Evolutionary conservation across 1,139 yeast genomes (phyloP).

Genomic region (Cylindricascospora bacillispora): DNA sequence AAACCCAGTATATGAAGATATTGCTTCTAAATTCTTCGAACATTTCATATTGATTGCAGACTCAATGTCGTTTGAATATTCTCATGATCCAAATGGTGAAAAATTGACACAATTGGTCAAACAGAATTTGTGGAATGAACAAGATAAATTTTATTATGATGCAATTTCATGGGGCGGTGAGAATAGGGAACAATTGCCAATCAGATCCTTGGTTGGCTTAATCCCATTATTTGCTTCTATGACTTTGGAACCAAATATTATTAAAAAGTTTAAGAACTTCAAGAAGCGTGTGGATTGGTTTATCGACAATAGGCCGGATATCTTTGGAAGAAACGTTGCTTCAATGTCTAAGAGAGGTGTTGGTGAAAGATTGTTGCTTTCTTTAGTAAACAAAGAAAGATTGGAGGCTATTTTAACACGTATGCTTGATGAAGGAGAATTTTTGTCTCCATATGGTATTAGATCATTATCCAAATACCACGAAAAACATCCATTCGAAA

Average conservation of each 20-base stretch:
- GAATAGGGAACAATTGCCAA: constrained; percentile 63
- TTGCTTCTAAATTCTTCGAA: constrained; percentile 91
- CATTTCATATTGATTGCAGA: constrained; percentile 88
- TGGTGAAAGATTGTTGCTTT: constrained; percentile 70
- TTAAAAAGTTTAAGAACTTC: constrained; percentile 72
- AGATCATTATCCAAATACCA: constrained; percentile 84
- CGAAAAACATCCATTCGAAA: constrained; percentile 72
- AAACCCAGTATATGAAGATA: constrained; percentile 82
- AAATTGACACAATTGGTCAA: constrained; percentile 36
- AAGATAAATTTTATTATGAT: constrained; percentile 83
- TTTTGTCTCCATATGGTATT: constrained; percentile 76
- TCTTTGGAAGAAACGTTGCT: constrained; percentile 83
- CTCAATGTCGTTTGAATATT: constrained; percentile 62
- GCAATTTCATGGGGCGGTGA: constrained; percentile 79
- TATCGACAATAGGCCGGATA: constrained; percentile 52
- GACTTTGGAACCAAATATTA: constrained; percentile 77
- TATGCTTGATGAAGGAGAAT: constrained; percentile 83
- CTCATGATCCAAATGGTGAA: constrained; percentile 23
- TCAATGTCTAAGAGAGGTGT: constrained; percentile 78
- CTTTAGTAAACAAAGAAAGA: constrained; percentile 75
- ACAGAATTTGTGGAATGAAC: constrained; percentile 80
- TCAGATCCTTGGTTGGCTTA: constrained; percentile 82
- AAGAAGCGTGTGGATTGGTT: constrained; percentile 84
- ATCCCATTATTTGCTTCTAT: constrained; percentile 87
- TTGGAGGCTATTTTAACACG: constrained; percentile 62